Conservation (phyloP, 208 protist species). For the Leishmania major region DNA sequence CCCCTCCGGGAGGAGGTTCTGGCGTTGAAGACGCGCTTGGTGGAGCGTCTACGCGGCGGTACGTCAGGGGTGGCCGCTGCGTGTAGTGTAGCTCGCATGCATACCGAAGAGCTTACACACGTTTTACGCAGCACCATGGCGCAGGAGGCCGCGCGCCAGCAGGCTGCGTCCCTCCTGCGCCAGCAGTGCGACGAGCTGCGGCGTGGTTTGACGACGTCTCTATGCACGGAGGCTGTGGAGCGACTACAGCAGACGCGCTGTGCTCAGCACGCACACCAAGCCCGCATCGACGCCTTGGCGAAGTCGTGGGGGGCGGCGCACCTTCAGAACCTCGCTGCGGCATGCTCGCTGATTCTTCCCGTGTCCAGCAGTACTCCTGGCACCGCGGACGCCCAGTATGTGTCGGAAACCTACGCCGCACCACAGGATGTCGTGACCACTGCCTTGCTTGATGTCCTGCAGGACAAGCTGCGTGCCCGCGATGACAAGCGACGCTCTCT, state of each 20-base stretch:
- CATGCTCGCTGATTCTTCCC: conserved; percentile 32
- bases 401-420: conserved; percentile 37
- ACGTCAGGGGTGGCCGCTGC: background rate
- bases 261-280: conserved; percentile 47
- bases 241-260: conserved; percentile 43
- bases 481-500: conserved; percentile 18
- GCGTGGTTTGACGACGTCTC: conserved; percentile 15
- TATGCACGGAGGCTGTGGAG: conserved; percentile 42
- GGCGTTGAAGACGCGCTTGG: conserved; percentile 29
- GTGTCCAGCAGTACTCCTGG: conserved; percentile 14
- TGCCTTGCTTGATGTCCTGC: conserved; percentile 38
- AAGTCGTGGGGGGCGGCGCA: conserved; percentile 63
- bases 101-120: conserved; percentile 47
- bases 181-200: conserved; percentile 35
- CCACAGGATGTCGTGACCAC: conserved; percentile 40
- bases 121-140: conserved; percentile 23
- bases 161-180: conserved; percentile 19
- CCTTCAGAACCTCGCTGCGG: conserved; percentile 51
- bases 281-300: conserved; percentile 49
- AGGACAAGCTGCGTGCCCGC: conserved; percentile 30
- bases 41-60: conserved; percentile 33
- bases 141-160: conserved; percentile 28
- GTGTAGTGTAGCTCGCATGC: conserved; percentile 27
- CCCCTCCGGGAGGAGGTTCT: conserved; percentile 20
- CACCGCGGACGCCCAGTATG: conserved; percentile 11